These are phyloP conservation scores for Solanum acaule DNA, from an alignment of 257 asterid genomes.

Conservation along the genomic window DNA sequence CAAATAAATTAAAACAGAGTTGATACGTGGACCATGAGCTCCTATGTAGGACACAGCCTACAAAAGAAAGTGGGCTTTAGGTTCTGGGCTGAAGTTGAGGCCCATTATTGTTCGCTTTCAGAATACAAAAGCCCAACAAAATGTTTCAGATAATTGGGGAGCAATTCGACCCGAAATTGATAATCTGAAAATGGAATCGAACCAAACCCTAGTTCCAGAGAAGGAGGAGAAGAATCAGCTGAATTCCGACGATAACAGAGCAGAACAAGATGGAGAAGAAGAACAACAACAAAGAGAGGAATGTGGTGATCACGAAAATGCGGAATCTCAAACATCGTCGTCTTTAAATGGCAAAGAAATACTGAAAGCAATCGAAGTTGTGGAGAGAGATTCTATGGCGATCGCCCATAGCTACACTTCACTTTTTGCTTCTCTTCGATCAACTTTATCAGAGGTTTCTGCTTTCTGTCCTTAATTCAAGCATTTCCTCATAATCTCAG, in stretches of 20 bases:
- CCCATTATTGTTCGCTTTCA: neutral
- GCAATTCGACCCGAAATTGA: neutral
- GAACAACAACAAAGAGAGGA: neutral
- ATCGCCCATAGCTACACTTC: slow-evolving; percentile 75
- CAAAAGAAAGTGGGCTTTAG: neutral
- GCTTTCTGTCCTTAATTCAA: neutral
- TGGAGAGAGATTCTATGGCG: slow-evolving; percentile 78
- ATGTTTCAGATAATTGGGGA: neutral
- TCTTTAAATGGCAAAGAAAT: slow-evolving; percentile 40
- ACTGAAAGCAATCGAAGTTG: slow-evolving; percentile 63
- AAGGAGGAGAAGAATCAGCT: neutral
- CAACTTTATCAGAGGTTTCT: slow-evolving; percentile 65
- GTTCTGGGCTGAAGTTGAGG: neutral
- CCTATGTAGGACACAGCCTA: neutral
- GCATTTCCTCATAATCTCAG: neutral
- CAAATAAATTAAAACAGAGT: neutral
- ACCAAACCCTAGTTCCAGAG: neutral
- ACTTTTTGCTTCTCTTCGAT: slow-evolving; percentile 74
- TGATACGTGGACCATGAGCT: neutral
- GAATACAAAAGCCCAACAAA: neutral
- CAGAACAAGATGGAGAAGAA: neutral
- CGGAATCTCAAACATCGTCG: slow-evolving; percentile 21
- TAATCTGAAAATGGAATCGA: neutral
- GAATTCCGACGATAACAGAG: neutral
- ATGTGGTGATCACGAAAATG: neutral